Evolutionary conservation across 179 eudicot species (phyloP).

Genomic region (Camellia oleifera): DNA sequence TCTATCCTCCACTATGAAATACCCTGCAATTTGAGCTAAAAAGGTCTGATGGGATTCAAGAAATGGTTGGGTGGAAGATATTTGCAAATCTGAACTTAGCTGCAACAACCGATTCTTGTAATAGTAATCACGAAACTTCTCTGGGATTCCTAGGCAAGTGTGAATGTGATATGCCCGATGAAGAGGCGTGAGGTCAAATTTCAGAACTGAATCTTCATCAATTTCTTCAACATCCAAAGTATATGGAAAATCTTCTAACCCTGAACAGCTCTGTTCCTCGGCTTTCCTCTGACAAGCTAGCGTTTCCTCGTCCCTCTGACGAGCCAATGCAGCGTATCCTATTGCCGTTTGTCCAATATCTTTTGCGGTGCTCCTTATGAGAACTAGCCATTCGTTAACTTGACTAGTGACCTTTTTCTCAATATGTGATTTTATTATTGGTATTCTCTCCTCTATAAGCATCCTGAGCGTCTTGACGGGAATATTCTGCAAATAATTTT

Average conservation of each 20-base stretch:
- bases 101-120: conserved; percentile 78
- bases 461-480: conserved; percentile 59
- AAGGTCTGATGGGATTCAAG: conserved; percentile 77
- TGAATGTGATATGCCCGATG: conserved; percentile 86
- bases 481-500: conserved; percentile 50
- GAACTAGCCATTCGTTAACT: conserved; percentile 92
- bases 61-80: conserved; percentile 63
- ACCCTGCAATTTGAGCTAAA: conserved; percentile 80
- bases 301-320: conserved; percentile 77
- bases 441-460: conserved; percentile 63
- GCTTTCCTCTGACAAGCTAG: conserved; percentile 74
- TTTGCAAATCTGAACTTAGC: conserved; percentile 83
- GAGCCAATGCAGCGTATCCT: conserved; percentile 57
- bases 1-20: conserved; percentile 88
- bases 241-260: conserved; percentile 52
- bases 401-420: conserved; percentile 71
- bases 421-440: conserved; percentile 62
- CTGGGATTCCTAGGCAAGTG: conserved; percentile 69
- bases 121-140: conserved; percentile 84
- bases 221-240: conserved; percentile 76
- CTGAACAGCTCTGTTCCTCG: conserved; percentile 66
- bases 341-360: conserved; percentile 86
- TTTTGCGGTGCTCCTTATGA: conserved; percentile 65
- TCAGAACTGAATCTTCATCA: conserved; percentile 63
- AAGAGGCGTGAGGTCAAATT: conserved; percentile 80